A percentile compares a stretch with the other conserved stretches of the same genome.
These are phyloP conservation scores for Xylaria sp. DNA, from an alignment of 2,329 filamentous ascomycete genomes.

Conservation along the genomic window DNA sequence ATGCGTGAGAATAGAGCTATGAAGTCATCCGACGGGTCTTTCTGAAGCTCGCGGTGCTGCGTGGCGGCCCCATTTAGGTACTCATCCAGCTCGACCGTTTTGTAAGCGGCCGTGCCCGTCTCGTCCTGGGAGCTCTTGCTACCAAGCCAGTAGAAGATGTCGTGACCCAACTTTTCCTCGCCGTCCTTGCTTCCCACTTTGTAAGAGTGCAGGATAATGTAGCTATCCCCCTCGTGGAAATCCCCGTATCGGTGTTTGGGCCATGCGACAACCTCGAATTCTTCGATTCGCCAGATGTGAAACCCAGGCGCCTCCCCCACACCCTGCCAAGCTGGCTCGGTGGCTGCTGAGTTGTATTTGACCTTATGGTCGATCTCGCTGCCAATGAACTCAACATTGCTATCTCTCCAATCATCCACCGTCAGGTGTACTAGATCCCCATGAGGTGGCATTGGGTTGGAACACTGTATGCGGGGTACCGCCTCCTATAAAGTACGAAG, in stretches of 20 bases:
- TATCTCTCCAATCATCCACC: slow-evolving; percentile 75
- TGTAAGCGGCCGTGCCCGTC: slow-evolving; percentile 75
- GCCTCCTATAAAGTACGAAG: background rate
- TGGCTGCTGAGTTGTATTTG: slow-evolving; percentile 72
- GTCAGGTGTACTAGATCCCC: slow-evolving; percentile 70
- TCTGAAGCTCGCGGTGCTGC: slow-evolving; percentile 73
- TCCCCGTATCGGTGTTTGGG: slow-evolving; percentile 66
- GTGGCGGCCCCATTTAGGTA: slow-evolving; percentile 70
- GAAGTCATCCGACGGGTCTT: slow-evolving; percentile 68
- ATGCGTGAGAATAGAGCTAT: slow-evolving; percentile 69
- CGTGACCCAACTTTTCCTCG: slow-evolving; percentile 63
- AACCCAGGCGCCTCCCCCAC: slow-evolving; percentile 66
- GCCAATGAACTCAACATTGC: slow-evolving; percentile 74
- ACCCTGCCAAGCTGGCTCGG: slow-evolving; percentile 75
- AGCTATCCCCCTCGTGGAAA: slow-evolving; percentile 76
- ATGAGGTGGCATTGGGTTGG: slow-evolving; percentile 66
- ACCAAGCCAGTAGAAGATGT: slow-evolving; percentile 78
- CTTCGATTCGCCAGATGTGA: slow-evolving; percentile 73
- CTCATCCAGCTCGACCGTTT: slow-evolving; percentile 76
- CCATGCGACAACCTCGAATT: slow-evolving; percentile 73
- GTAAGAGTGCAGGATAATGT: slow-evolving; percentile 71
- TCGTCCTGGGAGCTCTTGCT: slow-evolving; percentile 74
- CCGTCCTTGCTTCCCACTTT: slow-evolving; percentile 60
- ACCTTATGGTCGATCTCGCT: slow-evolving; percentile 73
- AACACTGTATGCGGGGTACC: background rate